Percentiles rank a stretch among this genome's conserved stretches.
Conservation (phyloP, 768 basidiomycete genomes). For the Tricholoma sp. region DNA sequence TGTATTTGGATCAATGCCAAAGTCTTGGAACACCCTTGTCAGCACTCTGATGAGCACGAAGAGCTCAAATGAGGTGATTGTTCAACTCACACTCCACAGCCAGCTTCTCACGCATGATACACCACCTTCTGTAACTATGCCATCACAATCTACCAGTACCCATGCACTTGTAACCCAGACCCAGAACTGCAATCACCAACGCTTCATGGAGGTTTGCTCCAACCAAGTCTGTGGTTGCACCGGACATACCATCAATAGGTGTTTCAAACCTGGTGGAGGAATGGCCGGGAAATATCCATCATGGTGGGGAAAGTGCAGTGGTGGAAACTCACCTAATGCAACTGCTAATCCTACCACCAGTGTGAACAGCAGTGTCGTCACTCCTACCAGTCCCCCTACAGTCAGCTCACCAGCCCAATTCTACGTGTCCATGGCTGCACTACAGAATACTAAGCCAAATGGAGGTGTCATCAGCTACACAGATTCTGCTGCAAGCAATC, state of each 20-base stretch:
- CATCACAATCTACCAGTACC: neutral
- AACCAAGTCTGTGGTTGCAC: slow-evolving; percentile 5
- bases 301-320: slow-evolving; percentile 4
- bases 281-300: slow-evolving; percentile 14
- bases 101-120: neutral
- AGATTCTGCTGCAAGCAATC: neutral
- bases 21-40: neutral
- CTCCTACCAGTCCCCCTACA: no score
- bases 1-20: no score
- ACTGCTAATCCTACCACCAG: neutral
- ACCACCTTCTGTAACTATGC: neutral
- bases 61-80: neutral
- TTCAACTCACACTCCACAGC: neutral
- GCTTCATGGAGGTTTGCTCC: slow-evolving; percentile 1
- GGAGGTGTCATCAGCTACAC: neutral
- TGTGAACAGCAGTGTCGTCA: neutral
- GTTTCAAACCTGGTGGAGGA: slow-evolving; percentile 13
- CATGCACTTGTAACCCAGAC: neutral
- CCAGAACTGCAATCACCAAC: neutral
- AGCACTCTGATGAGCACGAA: neutral
- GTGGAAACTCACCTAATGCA: neutral
- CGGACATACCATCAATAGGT: slow-evolving; percentile 10
- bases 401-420: no score
- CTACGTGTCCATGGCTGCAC: neutral
- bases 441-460: neutral